Evolutionary conservation across 148 eudicot genomes (phyloP).

Genomic region (Rhododendron henanense): DNA sequence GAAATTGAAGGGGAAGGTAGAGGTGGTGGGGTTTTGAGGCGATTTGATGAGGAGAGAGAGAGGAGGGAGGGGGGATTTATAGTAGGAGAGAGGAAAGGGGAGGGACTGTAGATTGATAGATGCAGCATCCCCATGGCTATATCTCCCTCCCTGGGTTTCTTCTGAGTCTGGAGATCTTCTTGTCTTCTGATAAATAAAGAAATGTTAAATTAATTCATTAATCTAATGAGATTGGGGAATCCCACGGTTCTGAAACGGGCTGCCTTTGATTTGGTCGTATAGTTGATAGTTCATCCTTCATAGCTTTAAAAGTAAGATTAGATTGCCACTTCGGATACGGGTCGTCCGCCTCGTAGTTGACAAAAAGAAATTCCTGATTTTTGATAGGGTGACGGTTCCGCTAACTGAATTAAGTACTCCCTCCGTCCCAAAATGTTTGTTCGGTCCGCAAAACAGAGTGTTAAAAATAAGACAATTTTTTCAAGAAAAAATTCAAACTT

Average conservation of each 20-base stretch:
- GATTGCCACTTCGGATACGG: constrained; percentile 34
- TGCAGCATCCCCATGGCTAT: constrained; percentile 16
- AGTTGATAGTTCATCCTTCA: background rate
- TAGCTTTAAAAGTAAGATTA: constrained; percentile 6
- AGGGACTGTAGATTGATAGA: background rate
- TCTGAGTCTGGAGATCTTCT: background rate
- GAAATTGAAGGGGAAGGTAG: background rate
- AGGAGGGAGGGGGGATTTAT: constrained; percentile 9
- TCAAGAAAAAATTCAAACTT: too few species aligned
- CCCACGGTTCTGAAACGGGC: constrained; percentile 13
- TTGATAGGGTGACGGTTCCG: too few species aligned
- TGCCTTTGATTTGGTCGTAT: background rate
- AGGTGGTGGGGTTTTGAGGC: background rate
- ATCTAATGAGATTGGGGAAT: background rate
- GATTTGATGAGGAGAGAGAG: constrained; percentile 6
- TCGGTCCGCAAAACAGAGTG: too few species aligned
- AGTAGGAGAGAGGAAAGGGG: background rate
- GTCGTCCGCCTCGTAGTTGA: background rate
- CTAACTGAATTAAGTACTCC: too few species aligned
- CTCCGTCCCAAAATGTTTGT: too few species aligned
- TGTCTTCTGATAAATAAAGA: background rate
- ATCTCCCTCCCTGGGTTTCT: background rate
- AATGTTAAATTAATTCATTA: background rate
- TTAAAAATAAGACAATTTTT: too few species aligned
- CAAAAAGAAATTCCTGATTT: background rate